Evolutionary conservation across 768 basidiomycete genomes (phyloP), one percentile per base, ranked within the genome.

Genomic region (Boletus coccyginus): DNA sequence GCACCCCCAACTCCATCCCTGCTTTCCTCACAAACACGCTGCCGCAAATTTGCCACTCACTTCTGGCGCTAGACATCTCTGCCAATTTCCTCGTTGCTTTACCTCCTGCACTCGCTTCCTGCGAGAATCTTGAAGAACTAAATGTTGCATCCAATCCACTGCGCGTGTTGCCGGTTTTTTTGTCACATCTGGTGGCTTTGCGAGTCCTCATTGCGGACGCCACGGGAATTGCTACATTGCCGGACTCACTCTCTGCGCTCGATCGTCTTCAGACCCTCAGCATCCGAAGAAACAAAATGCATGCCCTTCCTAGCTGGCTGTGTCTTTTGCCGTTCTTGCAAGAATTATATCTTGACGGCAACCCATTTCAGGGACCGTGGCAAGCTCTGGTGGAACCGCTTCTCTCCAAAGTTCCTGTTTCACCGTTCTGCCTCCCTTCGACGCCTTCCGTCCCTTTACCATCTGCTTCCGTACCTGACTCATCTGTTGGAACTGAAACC

Each of bases 291-390:
- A 99, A 99, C 74, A 88, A 88, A 69, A 78, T 99, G 66, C 80
- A 90, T 61, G 82, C 88, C 8, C 81, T 98, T 17, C 95, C 97
- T n/a, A 85, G 89, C 59, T 99, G 97, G 96, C 79, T 99, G 45
- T 93, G 92, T 70, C 82, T 92, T 31, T 79, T 99, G n/a, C 82
- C 86, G 19, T 80, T 81, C 32, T 77, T 99, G 46, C 92, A 96
- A 70, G 89, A 87, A 2, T 75, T 99, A 4, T 88, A 88, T 61
- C 84, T 99, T n/a, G 96, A 98, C 60, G 89, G 87, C 17, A 99
- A 99, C 70, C 94, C 95, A 9, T 98, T 99, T 73, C 90, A 92
- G 63, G 91, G 90, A 9, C 91, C 92, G 1, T 97, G 94, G 92
- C 86, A 88, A 66, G 86, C 90, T 33, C 78, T 99, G 51, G 86